A percentile compares a stretch with the other conserved stretches of the same genome.
Evolutionary conservation across 345 rosid genomes (phyloP).

Genomic region (Laguncularia racemosa): DNA sequence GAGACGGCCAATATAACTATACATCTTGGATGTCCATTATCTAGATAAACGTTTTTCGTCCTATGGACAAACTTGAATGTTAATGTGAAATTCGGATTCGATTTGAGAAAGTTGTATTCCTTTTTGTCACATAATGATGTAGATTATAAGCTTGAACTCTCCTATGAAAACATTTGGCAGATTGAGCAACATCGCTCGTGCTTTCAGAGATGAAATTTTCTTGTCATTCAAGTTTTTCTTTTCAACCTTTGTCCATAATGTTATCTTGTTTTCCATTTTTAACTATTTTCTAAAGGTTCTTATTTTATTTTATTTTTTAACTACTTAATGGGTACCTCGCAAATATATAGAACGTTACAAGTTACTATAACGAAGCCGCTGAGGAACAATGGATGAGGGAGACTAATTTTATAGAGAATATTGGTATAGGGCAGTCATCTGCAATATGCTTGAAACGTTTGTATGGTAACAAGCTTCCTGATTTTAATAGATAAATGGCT

Average conservation of each 20-base stretch:
- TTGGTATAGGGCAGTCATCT: constrained; percentile 41
- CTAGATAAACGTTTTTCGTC: constrained; percentile 12
- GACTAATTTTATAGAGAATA: constrained; percentile 36
- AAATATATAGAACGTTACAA: constrained; percentile 12
- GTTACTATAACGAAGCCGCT: constrained; percentile 19
- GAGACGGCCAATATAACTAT: constrained; percentile 9
- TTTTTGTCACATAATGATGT: constrained; percentile 5
- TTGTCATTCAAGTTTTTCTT: constrained; percentile 26
- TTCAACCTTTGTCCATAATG: constrained; percentile 2
- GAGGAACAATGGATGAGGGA: constrained; percentile 44
- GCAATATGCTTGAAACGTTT: constrained; percentile 49
- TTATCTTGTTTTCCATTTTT: neutral
- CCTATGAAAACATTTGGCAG: constrained; percentile 28
- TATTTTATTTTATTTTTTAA: neutral
- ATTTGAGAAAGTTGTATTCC: constrained; percentile 13
- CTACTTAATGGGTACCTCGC: constrained; percentile 26
- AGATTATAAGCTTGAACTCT: constrained; percentile 26
- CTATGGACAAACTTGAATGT: constrained; percentile 23
- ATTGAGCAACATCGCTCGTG: constrained; percentile 14
- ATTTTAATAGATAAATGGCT: constrained; percentile 19
- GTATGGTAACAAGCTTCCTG: constrained; percentile 11
- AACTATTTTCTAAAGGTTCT: neutral
- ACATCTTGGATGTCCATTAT: constrained; percentile 22
- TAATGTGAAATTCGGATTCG: constrained; percentile 12
- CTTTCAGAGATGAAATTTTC: constrained; percentile 6